phyloP scores from a whole-genome alignment of 1,139 yeast genomes.

The Taphrina betulina region DNA sequence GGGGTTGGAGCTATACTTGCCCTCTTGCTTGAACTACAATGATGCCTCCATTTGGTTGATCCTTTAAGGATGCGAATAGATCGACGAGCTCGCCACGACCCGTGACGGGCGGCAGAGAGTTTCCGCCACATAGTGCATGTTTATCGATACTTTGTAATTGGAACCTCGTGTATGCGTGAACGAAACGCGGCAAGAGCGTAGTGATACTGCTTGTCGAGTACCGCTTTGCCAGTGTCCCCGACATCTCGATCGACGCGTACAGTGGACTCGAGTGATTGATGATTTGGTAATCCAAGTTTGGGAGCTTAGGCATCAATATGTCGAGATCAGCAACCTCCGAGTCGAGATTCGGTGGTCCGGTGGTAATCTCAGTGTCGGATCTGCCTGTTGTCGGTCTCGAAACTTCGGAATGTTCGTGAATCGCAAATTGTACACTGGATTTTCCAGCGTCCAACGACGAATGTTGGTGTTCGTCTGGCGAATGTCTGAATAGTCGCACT shows the following conservation, averaged over 20 bases:
- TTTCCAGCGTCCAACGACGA: no score
- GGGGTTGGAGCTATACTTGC: neutral
- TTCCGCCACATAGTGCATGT: neutral
- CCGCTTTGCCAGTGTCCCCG: no score
- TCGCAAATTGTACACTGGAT: no score
- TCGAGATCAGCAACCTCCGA: slow-evolving; percentile 10
- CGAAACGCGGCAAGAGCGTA: neutral
- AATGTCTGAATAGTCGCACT: slow-evolving; percentile 20
- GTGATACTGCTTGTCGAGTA: neutral
- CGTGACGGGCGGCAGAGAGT: neutral
- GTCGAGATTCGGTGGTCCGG: slow-evolving; percentile 6
- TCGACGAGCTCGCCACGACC: slow-evolving; percentile 20
- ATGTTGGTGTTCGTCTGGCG: no score
- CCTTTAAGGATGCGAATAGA: slow-evolving; percentile 18
- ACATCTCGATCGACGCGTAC: slow-evolving; percentile 3
- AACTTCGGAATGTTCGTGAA: no score
- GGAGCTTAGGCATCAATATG: neutral
- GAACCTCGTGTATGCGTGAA: neutral
- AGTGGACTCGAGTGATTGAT: slow-evolving; percentile 1
- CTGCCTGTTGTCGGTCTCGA: no score
- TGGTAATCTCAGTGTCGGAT: no score
- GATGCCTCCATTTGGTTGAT: slow-evolving; percentile 10
- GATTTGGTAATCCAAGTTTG: slow-evolving; percentile 1
- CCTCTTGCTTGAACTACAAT: slow-evolving; percentile 14
- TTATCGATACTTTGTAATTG: neutral